Base-by-base conservation (phyloP, 2,329 filamentous ascomycete species). In the Beauveria varroae region DNA sequence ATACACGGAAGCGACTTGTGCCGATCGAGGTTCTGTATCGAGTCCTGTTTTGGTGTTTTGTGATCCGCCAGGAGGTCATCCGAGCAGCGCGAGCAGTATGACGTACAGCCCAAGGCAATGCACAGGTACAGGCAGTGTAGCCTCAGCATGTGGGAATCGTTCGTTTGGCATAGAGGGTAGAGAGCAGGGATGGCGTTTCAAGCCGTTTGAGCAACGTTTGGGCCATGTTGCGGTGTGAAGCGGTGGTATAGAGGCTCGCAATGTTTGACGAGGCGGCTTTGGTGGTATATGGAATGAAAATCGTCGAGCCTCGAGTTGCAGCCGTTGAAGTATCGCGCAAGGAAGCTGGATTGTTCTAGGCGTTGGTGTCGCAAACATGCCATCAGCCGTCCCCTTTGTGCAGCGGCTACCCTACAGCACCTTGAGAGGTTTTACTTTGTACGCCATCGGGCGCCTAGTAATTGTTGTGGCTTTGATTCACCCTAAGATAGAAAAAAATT, bases 131-230 rank as follows among this genome's bases (percentile, higher is more conserved):
- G 5, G 3, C 30, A 34, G 30, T 28, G 24, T 10, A 18, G 49
- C 3, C 26, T 22, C 8, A 16, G 37, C 20, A 41, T 22, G 53
- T 44, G 53, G 24, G 9, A 24, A 30, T 24, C 57, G 57, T 59
- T 59, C 57, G 57, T 59, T 59, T 59, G 57, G 57, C 47, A 49
- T 51, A 34, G 37, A 59, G 34, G 22, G 30, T 5, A 30, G 9
- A 18, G 18, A 46, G 53, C 43, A 40, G 16, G 43, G 22, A 40
- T 20, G 37, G 26, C 43, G 57, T 60, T 60, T 60, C 41, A 60
- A 46, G 50, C 26, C 20, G 57, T 60, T 60, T 60, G 57, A 60
- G 50, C 49, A 40, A 41, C 41, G 57, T 60, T 60, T 60, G 50
- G 57, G 50, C 22, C 26, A 20, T 54, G 57, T 60, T 41, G 49